These are phyloP conservation scores for Fusarium pseudonygamai DNA, from an alignment of 2,329 filamentous ascomycete species.

Conservation along the genomic window DNA sequence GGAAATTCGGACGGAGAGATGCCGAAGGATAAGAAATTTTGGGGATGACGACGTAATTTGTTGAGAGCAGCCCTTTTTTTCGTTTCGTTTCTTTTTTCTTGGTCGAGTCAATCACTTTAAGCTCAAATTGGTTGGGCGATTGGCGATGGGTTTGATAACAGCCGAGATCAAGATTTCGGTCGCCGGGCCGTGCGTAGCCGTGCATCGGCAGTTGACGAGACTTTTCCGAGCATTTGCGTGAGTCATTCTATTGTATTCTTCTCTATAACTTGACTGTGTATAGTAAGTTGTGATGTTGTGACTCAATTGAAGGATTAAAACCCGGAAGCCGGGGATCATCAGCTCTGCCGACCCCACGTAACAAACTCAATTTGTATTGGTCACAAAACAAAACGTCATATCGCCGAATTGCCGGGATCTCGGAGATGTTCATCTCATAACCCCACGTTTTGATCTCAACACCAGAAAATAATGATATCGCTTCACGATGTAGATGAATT, in stretches of 20 bases:
- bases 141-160: slow-evolving; percentile 19
- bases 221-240: slow-evolving; percentile 16
- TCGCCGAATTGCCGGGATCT: slow-evolving; percentile 16
- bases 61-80: slow-evolving; percentile 21
- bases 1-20: slow-evolving; percentile 20
- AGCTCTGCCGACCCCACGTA: slow-evolving; percentile 8
- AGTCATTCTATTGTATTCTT: neutral
- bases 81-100: neutral
- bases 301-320: neutral
- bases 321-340: slow-evolving; percentile 4
- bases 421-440: neutral
- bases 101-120: slow-evolving; percentile 8
- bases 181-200: slow-evolving; percentile 29
- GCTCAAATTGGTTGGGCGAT: slow-evolving; percentile 21
- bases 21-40: slow-evolving; percentile 17
- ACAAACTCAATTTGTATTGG: neutral
- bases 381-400: neutral
- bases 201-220: slow-evolving; percentile 25
- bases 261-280: neutral
- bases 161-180: slow-evolving; percentile 7
- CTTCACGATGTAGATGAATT: neutral
- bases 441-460: neutral
- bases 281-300: neutral
- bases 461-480: neutral
- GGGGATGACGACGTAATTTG: slow-evolving; percentile 21